Evolutionary conservation across 345 rosid species (phyloP).

Genomic region (Erucastrum elatum): DNA sequence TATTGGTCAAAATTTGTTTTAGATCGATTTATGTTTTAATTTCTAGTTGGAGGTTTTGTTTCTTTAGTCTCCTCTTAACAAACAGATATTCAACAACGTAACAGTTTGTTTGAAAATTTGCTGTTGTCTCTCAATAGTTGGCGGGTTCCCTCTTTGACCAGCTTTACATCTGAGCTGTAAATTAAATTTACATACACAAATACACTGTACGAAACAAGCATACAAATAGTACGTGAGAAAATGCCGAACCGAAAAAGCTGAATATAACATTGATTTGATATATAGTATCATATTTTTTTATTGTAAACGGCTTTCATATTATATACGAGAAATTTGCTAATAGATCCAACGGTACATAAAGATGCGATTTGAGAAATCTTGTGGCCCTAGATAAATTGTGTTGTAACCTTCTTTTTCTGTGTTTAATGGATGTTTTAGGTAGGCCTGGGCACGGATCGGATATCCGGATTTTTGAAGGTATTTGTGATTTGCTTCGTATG

Average conservation of each 20-base stretch:
- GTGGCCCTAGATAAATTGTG: neutral
- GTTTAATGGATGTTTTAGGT: too few species aligned
- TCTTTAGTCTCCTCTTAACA: neutral
- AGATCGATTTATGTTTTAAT: neutral
- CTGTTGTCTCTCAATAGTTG: slow-evolving; percentile 2
- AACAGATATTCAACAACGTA: neutral
- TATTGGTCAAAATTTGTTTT: neutral
- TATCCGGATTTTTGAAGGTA: too few species aligned
- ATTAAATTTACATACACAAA: neutral
- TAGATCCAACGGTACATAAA: slow-evolving; percentile 3
- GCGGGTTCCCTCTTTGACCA: neutral
- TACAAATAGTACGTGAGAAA: neutral
- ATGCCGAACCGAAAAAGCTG: neutral
- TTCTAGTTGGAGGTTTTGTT: neutral
- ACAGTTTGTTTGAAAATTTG: slow-evolving; percentile 8
- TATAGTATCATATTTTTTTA: too few species aligned
- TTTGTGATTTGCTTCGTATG: too few species aligned
- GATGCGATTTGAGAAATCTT: neutral
- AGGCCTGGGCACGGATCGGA: too few species aligned
- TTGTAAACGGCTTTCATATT: too few species aligned
- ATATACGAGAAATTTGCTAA: neutral
- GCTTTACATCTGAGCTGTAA: slow-evolving; percentile 9
- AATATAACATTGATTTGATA: neutral
- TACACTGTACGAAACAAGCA: neutral
- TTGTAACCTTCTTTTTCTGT: neutral